phyloP scores from a whole-genome alignment of 805 yeast genomes.

The Saccharomycopsis microspora region DNA sequence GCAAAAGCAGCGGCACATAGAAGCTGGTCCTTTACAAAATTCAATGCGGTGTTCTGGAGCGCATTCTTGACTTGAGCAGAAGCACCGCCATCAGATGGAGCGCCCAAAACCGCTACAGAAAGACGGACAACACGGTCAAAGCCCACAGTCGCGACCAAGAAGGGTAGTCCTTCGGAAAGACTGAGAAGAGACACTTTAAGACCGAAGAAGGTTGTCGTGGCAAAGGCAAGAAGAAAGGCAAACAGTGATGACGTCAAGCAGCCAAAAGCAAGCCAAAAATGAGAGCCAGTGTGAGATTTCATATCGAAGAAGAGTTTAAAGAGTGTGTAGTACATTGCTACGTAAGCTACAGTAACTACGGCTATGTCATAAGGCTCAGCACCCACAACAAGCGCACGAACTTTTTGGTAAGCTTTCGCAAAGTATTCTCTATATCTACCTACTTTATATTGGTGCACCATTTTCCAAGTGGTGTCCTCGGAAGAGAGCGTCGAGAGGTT shows the following conservation, averaged over 20 bases:
- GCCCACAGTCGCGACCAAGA: conserved; percentile 84
- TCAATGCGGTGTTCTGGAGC: conserved; percentile 26
- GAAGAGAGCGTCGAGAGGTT: conserved; percentile 19
- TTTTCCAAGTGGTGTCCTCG: conserved; percentile 43
- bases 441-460: conserved; percentile 40
- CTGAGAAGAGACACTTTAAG: conserved; percentile 59
- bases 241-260: conserved; percentile 69
- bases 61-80: conserved; percentile 23
- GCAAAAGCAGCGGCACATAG: conserved; percentile 62
- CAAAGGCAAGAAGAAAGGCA: conserved; percentile 72
- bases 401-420: conserved; percentile 27
- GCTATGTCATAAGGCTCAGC: conserved; percentile 84
- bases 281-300: conserved; percentile 64
- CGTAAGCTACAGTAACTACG: conserved; percentile 67
- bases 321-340: conserved; percentile 82
- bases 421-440: conserved; percentile 46
- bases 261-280: conserved; percentile 76
- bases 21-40: conserved; percentile 56
- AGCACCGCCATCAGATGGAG: conserved; percentile 22
- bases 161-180: conserved; percentile 86
- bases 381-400: conserved; percentile 39
- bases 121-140: conserved; percentile 75
- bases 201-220: conserved; percentile 44
- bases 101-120: conserved; percentile 45
- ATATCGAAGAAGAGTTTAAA: conserved; percentile 64